Base-by-base conservation (phyloP, 2,329 filamentous ascomycete species). In the Cytospora mali region DNA sequence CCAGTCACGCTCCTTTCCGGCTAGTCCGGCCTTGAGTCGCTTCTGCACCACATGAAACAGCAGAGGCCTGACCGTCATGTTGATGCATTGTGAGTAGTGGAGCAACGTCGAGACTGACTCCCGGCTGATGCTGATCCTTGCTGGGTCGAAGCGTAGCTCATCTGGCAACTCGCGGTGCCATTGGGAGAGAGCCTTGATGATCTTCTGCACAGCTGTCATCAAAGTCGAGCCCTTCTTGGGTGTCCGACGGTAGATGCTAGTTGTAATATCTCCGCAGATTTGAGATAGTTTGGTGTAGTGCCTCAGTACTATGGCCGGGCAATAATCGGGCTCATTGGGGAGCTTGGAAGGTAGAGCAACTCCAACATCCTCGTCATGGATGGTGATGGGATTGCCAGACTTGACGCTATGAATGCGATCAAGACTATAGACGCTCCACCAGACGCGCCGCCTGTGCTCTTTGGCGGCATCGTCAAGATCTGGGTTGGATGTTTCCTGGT, bases 41-140 rank as follows among this genome's bases (percentile, higher is more conserved):
- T 76, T 75, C 68, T 83, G 79, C 9, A 84, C 80, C 3, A 85
- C 77, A 65, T 83, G 78, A 64, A 84, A 83, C 0, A 85, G 74
- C 27, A 85, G 71, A 1, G 83, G 83, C 5, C 83, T 74, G 0
- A 78, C 80, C 0, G 82, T 83, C 81, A 85, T 84, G 66, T 84
- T 84, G 68, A 85, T 79, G 68, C 83, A 85, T 50, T 84, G 82
- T 64, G 84, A 84, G 66, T 84, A 84, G 66, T 85, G 82, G 25
- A 83, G 71, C 58, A 82, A 79, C 4, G 80, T 81, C 1, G 80
- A 82, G 5, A 84, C 79, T 11, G 76, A 78, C 69, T 84, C 81
- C 14, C 81, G 79, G 48, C 76, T 78, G 51, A 80, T 76, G 60
- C 76, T 75, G 7, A 81, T 74, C 3, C 72, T 75, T 1, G 72